Evolutionary conservation across 1,139 yeast genomes (phyloP), one percentile per base, ranked within the genome.

Genomic region (Chernovozyma aurita): DNA sequence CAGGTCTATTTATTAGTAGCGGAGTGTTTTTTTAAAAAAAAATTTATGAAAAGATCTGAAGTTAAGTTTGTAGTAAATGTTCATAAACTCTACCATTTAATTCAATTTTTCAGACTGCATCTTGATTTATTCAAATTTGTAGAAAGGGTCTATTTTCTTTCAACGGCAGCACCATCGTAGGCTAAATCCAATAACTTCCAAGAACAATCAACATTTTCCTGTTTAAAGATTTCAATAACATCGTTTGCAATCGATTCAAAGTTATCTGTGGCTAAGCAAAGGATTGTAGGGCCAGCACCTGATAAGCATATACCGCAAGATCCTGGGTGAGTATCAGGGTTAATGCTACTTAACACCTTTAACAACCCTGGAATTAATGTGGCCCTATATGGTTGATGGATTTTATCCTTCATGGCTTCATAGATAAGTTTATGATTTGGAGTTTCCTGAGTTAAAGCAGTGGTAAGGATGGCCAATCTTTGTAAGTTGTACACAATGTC

Each of bases 251-350:
- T 88, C n/a, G 65, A 71, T 9, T 88, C 96, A 52, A 79, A 92
- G 53, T 85, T 83, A 14, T 76, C 83, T 4, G 96, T 88, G 11
- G 98, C 98, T 45, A 92, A 73, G 37, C 96, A 95, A 49, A 92
- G 69, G 39, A 92, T 90, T 16, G 98, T 92, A 37, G 98, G 98
- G 1, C 98, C 98, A 4, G 98, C 98, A 36, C 98, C 98, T 15
- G 95, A 85, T 39, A 92, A 72, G 59, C 98, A 92, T 49, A 92
- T 87, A 35, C 98, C 98, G 46, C 94, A 72, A 32, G 90, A 72
- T 2, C 97, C 97, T 1, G 82, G 82, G 56, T 85, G 85, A 4
- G 85, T 69, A 28, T 76, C 71, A 25, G 97, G 97, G 1, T 94
- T 86, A 37, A 90, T 80, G 13, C 84, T 73, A n/a, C 78, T 66